Percentiles rank a stretch among this genome's conserved stretches.
Evolutionary conservation across 768 basidiomycete species (phyloP).

Genomic region (Trametes meyenii): DNA sequence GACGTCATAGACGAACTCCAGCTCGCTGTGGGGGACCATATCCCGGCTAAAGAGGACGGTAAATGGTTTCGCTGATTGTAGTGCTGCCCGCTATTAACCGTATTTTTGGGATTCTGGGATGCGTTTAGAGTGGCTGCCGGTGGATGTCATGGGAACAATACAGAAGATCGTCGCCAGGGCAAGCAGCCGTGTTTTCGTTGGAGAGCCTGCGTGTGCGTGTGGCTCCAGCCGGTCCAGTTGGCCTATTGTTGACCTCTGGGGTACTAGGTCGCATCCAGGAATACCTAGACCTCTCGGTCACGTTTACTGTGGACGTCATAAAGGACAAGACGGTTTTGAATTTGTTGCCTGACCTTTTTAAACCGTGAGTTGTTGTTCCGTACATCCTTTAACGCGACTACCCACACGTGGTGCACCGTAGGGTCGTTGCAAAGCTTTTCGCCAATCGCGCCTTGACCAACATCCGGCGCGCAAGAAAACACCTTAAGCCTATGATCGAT

Average conservation of each 20-base stretch:
- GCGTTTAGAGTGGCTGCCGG: too few species aligned
- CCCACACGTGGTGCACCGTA: background rate
- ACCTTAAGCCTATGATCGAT: slow-evolving; percentile 36
- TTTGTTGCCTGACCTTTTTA: background rate
- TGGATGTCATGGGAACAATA: background rate
- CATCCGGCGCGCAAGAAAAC: slow-evolving; percentile 4
- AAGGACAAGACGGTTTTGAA: background rate
- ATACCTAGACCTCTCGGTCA: background rate
- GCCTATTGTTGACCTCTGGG: background rate
- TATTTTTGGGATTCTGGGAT: too few species aligned
- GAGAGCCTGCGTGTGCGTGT: slow-evolving; percentile 48
- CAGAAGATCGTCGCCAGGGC: slow-evolving; percentile 41
- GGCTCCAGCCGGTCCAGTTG: background rate
- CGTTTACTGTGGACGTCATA: background rate
- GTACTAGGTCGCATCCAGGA: background rate
- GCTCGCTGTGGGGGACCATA: too few species aligned
- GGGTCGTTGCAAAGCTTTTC: background rate
- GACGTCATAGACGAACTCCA: too few species aligned
- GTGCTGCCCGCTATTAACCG: too few species aligned
- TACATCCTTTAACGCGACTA: background rate
- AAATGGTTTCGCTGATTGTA: too few species aligned
- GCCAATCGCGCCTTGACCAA: background rate
- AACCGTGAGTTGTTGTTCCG: background rate
- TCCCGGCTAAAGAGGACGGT: too few species aligned
- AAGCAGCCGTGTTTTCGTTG: slow-evolving; percentile 51